phyloP scores from a whole-genome alignment of 129 eudicot species.

The Centrapalus pauciflorus region DNA sequence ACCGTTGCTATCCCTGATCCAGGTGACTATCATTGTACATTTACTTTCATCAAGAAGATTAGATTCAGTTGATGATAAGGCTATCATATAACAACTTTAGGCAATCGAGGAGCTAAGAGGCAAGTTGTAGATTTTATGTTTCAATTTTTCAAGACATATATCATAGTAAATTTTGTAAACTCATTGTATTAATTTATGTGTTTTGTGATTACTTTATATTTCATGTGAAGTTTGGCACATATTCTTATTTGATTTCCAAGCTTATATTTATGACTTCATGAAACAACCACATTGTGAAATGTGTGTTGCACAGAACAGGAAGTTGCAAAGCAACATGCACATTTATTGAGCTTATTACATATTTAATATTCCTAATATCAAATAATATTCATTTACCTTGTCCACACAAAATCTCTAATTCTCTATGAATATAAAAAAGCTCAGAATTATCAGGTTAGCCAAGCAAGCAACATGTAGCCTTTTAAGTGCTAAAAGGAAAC shows the following conservation, averaged over 20 bases:
- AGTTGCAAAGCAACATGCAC: background rate
- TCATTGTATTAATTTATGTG: background rate
- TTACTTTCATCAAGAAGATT: background rate
- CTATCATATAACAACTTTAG: background rate
- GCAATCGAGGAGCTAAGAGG: background rate
- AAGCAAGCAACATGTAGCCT: background rate
- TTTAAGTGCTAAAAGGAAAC: slow-evolving; percentile 4
- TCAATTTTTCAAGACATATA: background rate
- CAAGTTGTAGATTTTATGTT: background rate
- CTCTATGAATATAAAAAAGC: slow-evolving; percentile 5
- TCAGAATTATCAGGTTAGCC: slow-evolving; percentile 2
- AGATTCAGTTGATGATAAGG: background rate
- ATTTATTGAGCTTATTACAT: background rate
- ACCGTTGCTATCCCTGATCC: too few species aligned
- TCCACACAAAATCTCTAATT: background rate
- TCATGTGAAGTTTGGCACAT: background rate
- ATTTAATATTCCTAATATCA: background rate
- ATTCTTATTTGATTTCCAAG: background rate
- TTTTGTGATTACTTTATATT: background rate
- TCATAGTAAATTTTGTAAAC: background rate
- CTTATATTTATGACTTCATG: background rate
- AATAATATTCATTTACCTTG: background rate
- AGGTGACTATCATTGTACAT: too few species aligned
- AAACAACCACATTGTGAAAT: background rate
- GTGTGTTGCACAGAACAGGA: background rate